A percentile compares a stretch with the other conserved stretches of the same genome.
Evolutionary conservation across 2,329 filamentous ascomycete species (phyloP).

Genomic region (Exophiala bonariae): DNA sequence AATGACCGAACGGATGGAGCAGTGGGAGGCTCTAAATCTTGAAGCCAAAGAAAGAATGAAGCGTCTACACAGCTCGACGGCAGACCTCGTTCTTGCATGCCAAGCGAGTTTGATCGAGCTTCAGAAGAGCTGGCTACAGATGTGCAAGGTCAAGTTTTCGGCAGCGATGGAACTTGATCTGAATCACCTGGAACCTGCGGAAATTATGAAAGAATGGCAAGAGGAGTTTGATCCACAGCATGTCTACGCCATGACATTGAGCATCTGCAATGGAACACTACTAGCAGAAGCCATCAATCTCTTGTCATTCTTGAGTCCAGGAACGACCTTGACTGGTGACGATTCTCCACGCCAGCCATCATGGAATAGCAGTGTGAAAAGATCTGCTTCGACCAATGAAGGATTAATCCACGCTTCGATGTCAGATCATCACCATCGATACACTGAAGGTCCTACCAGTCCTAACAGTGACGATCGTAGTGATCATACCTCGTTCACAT

Average conservation of each 20-base stretch:
- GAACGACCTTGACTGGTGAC: slow-evolving; percentile 41
- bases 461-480: slow-evolving; percentile 50
- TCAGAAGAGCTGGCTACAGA: slow-evolving; percentile 77
- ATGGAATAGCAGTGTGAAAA: slow-evolving; percentile 47
- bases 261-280: slow-evolving; percentile 73
- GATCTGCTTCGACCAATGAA: slow-evolving; percentile 25
- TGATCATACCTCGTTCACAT: slow-evolving; percentile 41
- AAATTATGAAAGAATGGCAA: slow-evolving; percentile 76
- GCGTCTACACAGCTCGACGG: slow-evolving; percentile 76
- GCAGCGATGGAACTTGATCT: slow-evolving; percentile 69
- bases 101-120: slow-evolving; percentile 81
- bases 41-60: slow-evolving; percentile 91
- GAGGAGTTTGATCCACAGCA: slow-evolving; percentile 77
- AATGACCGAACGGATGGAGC: slow-evolving; percentile 77
- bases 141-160: slow-evolving; percentile 64
- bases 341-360: slow-evolving; percentile 50
- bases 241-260: slow-evolving; percentile 67
- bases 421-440: slow-evolving; percentile 14
- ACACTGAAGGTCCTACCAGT: slow-evolving; percentile 34
- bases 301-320: slow-evolving; percentile 61
- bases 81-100: slow-evolving; percentile 79
- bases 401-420: slow-evolving; percentile 58
- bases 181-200: slow-evolving; percentile 64
- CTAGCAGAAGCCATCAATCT: slow-evolving; percentile 60
- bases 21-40: slow-evolving; percentile 89